Evolutionary conservation across 495 filamentous ascomycete species (phyloP), one percentile per base, ranked within the genome.

Genomic region (Haplographium delicatum): DNA sequence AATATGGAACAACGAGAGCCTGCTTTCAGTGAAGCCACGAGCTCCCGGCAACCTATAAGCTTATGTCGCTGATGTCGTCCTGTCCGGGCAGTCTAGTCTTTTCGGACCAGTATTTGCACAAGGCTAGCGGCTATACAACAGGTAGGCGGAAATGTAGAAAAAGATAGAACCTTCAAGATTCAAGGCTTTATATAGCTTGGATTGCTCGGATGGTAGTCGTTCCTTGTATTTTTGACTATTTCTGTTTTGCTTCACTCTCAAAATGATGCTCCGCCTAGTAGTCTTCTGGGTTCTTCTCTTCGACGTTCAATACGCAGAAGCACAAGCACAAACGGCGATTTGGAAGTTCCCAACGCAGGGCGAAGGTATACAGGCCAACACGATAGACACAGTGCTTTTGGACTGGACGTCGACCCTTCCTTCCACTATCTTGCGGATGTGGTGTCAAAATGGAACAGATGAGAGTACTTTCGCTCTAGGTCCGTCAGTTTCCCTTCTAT

Each of bases 241-340:
- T 39, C 35, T 39, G 6, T 39, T 39, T 39, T 39, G 35, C 35
- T 39, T 39, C 35, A 39, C n/a, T 39, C 35, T 39, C 35, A 8
- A 39, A 39, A 39, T 39, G 22, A 39, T 39, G 35, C 35, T 15
- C 35, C 35, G n/a, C 13, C 35, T 39, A 8, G 4, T 39, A 39
- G 35, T 39, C n/a, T 39, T 13, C 35, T 39, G 13, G 35, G 35
- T 20, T 13, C 35, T 39, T 39, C 16, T 39, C 35, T 39, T 5
- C 15, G 3, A 4, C 9, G 22, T 39, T 19, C 35, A 20, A 39
- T 19, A 20, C 11, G n/a, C 35, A 1, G 35, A 5, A 39, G 35
- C 22, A 8, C 35, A 39, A 19, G 35, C 35, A 20, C 35, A 39
- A 39, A 39, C 35, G 3, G 35, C 16, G 35, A 39, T 10, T 39